Evolutionary conservation across 192 early-diverging fungal species (phyloP).

Genomic region (Rhizophagus prolifer): DNA sequence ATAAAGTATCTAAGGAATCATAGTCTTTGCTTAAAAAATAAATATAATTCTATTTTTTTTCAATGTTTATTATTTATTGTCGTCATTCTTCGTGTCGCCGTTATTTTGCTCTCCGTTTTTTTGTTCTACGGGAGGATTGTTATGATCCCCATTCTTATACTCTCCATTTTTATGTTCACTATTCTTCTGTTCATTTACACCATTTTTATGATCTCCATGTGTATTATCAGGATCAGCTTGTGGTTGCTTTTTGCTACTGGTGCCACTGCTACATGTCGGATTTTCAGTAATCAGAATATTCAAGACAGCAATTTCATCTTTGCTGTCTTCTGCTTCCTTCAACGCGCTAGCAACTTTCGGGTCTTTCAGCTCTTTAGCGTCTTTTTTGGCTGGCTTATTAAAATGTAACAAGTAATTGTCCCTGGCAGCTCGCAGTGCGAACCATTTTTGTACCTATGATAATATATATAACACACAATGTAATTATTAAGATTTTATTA

Average conservation of each 20-base stretch:
- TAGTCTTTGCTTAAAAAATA: too few species aligned
- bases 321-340: constrained; percentile 6
- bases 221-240: background rate
- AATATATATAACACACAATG: background rate
- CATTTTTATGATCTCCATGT: background rate
- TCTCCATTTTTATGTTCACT: background rate
- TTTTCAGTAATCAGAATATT: constrained; percentile 13
- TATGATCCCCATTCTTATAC: background rate
- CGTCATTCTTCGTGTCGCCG: background rate
- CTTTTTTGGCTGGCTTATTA: constrained; percentile 15
- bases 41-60: too few species aligned
- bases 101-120: background rate
- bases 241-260: background rate
- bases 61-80: background rate
- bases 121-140: background rate
- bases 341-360: background rate
- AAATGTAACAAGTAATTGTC: constrained; percentile 10
- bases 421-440: background rate
- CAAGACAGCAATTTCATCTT: constrained; percentile 3
- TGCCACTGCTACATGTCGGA: constrained; percentile 10
- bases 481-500: background rate
- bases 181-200: background rate
- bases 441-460: constrained; percentile 9
- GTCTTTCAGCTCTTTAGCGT: background rate
- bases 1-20: too few species aligned